phyloP scores from a whole-genome alignment of 148 eudicot genomes.

The Silene latifolia region DNA sequence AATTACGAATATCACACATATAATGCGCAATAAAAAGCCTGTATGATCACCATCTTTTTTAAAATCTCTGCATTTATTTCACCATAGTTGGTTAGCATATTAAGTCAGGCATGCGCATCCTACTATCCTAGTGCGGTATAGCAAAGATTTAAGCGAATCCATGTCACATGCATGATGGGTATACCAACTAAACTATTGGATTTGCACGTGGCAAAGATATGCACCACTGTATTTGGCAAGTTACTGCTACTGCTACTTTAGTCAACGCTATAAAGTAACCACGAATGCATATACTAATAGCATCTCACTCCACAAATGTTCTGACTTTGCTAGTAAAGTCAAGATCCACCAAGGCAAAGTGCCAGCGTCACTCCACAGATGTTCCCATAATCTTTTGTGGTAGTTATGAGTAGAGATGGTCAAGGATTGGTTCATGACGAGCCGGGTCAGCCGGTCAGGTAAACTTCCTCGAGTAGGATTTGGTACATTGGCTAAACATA shows the following conservation, averaged over 20 bases:
- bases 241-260: neutral
- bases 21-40: neutral
- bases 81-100: neutral
- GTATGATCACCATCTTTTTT: neutral
- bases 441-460: neutral
- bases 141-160: neutral
- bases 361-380: neutral
- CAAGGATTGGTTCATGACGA: neutral
- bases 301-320: neutral
- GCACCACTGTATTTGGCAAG: neutral
- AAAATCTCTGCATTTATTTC: neutral
- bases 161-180: conserved; percentile 9
- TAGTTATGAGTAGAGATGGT: neutral
- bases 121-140: neutral
- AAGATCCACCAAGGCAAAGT: neutral
- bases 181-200: neutral
- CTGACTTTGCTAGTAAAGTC: neutral
- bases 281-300: neutral
- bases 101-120: neutral
- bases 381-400: neutral
- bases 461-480: neutral
- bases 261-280: neutral
- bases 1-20: too few relatives aligned
- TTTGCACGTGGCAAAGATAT: neutral
- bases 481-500: too few relatives aligned